phyloP scores from a whole-genome alignment of 2,329 filamentous ascomycete genomes.

The Colletotrichum limetticola region DNA sequence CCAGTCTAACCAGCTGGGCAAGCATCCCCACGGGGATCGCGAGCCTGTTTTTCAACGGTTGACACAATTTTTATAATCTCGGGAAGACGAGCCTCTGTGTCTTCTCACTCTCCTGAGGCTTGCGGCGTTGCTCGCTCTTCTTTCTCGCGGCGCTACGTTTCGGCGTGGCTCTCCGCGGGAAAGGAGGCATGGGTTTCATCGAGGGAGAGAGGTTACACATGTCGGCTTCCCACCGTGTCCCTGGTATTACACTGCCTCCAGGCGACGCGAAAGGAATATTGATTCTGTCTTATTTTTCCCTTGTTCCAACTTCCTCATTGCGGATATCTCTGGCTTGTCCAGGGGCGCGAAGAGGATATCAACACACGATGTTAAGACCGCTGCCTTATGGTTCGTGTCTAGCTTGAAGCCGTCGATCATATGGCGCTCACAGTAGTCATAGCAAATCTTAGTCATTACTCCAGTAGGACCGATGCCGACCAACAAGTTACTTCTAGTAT shows the following conservation, averaged over 20 bases:
- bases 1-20: conserved; percentile 3
- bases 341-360: background rate
- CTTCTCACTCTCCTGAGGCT: background rate
- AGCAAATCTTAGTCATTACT: background rate
- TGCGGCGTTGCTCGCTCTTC: background rate
- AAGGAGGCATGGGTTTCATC: background rate
- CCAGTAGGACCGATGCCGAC: no score
- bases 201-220: background rate
- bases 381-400: background rate
- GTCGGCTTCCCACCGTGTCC: conserved; percentile 12
- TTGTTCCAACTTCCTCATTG: background rate
- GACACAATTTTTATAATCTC: background rate
- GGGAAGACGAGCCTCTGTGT: background rate
- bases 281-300: background rate
- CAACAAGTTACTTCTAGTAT: background rate
- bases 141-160: background rate
- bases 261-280: background rate
- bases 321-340: conserved; percentile 1
- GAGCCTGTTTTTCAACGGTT: background rate
- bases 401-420: background rate
- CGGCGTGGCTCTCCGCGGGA: background rate
- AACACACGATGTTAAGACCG: background rate
- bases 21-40: background rate
- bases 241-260: conserved; percentile 20
- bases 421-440: background rate